phyloP scores from a whole-genome alignment of 345 rosid species.

The Dipteronia dyeriana region DNA sequence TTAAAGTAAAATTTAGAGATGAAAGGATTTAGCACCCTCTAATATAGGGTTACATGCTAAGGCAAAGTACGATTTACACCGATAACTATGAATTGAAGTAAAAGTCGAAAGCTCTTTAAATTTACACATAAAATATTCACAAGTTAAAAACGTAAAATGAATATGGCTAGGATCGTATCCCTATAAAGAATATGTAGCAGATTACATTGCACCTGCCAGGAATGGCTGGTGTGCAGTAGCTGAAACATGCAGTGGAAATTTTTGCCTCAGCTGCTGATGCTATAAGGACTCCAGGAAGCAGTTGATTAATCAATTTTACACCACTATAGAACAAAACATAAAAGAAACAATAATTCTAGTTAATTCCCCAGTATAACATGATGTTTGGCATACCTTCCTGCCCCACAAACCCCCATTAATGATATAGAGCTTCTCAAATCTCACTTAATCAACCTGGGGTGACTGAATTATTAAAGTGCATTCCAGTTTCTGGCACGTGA shows the following conservation, averaged over 20 bases:
- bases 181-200: constrained; percentile 14
- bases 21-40: background rate
- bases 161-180: background rate
- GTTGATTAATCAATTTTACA: constrained; percentile 90
- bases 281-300: constrained; percentile 97
- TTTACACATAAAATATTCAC: constrained; percentile 3
- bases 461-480: no score
- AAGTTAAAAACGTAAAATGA: constrained; percentile 2
- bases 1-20: background rate
- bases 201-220: constrained; percentile 57
- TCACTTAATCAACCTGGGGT: constrained; percentile 48
- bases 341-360: constrained; percentile 10
- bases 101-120: background rate
- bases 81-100: background rate
- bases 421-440: constrained; percentile 66
- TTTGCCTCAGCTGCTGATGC: constrained; percentile 96
- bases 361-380: background rate
- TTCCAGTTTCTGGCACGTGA: no score
- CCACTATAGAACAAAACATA: constrained; percentile 45
- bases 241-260: constrained; percentile 84
- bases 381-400: constrained; percentile 72
- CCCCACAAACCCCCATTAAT: constrained; percentile 88
- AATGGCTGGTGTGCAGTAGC: constrained; percentile 80
- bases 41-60: background rate
- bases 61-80: background rate